Percentiles rank a stretch among this genome's conserved stretches.
Conservation (phyloP, 2,329 filamentous ascomycete species). For the Ophiocordyceps camponoti-saundersi region DNA sequence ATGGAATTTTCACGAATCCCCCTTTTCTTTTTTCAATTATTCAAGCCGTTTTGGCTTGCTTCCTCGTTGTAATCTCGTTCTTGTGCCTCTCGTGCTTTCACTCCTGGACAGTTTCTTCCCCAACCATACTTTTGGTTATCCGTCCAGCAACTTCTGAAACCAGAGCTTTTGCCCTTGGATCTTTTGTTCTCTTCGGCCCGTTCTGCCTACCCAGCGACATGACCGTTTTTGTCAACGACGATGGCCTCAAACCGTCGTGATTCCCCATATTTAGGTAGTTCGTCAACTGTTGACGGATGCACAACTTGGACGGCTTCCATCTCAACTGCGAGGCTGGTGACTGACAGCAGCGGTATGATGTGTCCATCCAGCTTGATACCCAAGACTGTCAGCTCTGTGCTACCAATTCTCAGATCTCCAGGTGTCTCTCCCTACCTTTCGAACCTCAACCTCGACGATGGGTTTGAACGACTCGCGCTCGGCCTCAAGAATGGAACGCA, state of each 20-base stretch:
- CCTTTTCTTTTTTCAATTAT: too few species aligned
- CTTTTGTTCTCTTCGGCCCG: background rate
- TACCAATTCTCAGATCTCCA: too few species aligned
- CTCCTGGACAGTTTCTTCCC: too few species aligned
- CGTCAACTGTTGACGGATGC: background rate
- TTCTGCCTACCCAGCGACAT: background rate
- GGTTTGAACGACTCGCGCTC: background rate
- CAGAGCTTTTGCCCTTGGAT: too few species aligned
- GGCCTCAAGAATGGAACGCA: background rate
- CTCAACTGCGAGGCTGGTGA: background rate
- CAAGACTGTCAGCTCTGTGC: background rate
- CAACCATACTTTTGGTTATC: too few species aligned
- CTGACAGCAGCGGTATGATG: background rate
- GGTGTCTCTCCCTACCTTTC: background rate
- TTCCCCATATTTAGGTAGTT: background rate
- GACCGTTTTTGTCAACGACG: background rate
- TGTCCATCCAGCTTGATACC: background rate
- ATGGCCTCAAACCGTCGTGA: background rate
- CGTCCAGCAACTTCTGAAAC: too few species aligned
- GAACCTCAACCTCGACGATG: background rate
- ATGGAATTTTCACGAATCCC: too few species aligned
- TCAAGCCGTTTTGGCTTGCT: too few species aligned
- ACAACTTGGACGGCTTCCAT: background rate
- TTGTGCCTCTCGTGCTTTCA: too few species aligned
- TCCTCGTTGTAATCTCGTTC: too few species aligned